phyloP scores from a whole-genome alignment of 257 asterid species.

The Solanum ossicruentum region DNA sequence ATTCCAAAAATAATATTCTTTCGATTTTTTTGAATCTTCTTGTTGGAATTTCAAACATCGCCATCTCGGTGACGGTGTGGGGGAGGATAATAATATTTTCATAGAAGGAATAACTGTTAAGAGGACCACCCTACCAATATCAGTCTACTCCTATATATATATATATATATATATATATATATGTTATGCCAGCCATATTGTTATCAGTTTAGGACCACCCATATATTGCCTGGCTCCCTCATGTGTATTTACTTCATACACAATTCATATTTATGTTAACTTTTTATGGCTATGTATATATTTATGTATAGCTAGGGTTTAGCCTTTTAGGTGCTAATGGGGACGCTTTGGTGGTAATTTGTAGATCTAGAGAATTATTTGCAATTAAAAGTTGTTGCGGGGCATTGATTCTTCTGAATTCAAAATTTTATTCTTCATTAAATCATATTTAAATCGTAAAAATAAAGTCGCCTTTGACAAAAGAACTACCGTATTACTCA shows the following conservation, averaged over 20 bases:
- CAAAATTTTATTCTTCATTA: not conserved
- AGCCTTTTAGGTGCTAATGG: not conserved
- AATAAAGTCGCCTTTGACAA: not conserved
- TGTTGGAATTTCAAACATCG: not conserved
- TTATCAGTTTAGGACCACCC: slow-evolving; percentile 11
- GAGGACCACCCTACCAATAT: slow-evolving; percentile 19
- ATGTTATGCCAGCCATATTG: not conserved
- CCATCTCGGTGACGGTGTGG: not conserved
- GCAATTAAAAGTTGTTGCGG: not conserved
- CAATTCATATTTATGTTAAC: not conserved
- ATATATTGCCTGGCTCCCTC: not conserved
- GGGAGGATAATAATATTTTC: not conserved
- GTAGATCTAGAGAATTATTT: not conserved
- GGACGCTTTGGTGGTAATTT: not conserved
- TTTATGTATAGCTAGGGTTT: not conserved
- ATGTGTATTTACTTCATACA: not conserved
- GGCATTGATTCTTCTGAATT: too few relatives aligned
- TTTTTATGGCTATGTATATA: not conserved
- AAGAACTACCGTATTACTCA: not conserved
- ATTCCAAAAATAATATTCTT: not conserved
- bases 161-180: not conserved
- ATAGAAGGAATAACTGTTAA: not conserved
- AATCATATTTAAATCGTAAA: not conserved
- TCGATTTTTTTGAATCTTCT: not conserved
- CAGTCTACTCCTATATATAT: not conserved